Conservation (phyloP, 768 basidiomycete genomes). For the Lactifluus pinguis region DNA sequence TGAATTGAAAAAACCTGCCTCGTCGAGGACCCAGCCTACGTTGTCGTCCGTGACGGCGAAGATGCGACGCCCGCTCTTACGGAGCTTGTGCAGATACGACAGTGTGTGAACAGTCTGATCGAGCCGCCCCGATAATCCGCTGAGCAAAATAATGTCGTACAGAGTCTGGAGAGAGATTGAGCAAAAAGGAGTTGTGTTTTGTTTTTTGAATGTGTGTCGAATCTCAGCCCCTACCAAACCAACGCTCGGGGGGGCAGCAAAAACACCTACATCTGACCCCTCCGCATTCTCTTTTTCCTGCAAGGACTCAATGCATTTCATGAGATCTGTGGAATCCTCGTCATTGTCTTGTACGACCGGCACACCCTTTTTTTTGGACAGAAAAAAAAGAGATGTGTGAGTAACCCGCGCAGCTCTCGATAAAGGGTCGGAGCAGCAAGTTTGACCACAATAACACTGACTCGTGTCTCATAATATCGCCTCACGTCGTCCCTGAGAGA, state of each 20-base stretch:
- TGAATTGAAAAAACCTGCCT: constrained; percentile 35
- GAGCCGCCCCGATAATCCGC: constrained; percentile 83
- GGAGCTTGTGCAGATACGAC: constrained; percentile 74
- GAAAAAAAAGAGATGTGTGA: background rate
- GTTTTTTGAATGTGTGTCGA: background rate
- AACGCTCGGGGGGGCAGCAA: background rate
- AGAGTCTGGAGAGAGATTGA: constrained; percentile 23
- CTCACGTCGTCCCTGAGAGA: constrained; percentile 72
- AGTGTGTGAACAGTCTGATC: constrained; percentile 93
- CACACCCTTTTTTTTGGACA: constrained; percentile 48
- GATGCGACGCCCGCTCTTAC: constrained; percentile 45
- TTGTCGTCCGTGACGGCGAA: constrained; percentile 88
- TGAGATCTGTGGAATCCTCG: constrained; percentile 87
- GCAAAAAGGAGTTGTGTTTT: too few relatives aligned
- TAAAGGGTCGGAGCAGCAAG: too few relatives aligned
- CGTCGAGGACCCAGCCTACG: constrained; percentile 80
- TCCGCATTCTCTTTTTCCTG: constrained; percentile 44
- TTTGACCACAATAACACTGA: constrained; percentile 24
- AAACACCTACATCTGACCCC: constrained; percentile 30
- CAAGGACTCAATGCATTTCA: constrained; percentile 77
- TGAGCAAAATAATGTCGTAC: constrained; percentile 70
- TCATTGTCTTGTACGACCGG: constrained; percentile 55
- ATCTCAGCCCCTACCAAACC: background rate
- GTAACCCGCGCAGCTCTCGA: background rate
- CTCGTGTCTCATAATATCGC: constrained; percentile 53